Percentiles rank a stretch among this genome's conserved stretches.
phyloP scores from a whole-genome alignment of 2,329 filamentous ascomycete genomes.

The Ascochyta rabiei region DNA sequence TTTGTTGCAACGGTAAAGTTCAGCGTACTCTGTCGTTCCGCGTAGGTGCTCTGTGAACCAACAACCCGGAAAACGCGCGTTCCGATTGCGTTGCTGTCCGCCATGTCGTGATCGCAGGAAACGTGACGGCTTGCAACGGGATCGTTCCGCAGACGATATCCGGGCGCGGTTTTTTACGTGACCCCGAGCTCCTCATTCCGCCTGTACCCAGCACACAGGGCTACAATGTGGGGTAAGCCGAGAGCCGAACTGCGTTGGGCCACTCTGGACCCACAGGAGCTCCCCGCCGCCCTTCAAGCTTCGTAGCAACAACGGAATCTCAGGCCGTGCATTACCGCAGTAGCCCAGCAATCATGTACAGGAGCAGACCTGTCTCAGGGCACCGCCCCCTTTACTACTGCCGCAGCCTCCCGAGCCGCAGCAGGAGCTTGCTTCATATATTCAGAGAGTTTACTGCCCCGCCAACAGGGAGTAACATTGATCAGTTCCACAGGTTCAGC shows the following conservation, averaged over 20 bases:
- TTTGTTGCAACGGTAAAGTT: not conserved
- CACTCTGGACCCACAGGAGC: not conserved
- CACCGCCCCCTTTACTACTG: not conserved
- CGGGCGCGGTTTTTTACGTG: too few species aligned
- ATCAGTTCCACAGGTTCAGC: conserved; percentile 22
- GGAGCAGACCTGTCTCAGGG: conserved; percentile 7
- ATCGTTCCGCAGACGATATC: conserved; percentile 29
- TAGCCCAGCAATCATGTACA: conserved; percentile 25
- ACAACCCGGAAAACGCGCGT: conserved; percentile 18
- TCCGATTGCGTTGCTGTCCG: conserved; percentile 15
- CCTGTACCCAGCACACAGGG: conserved; percentile 17
- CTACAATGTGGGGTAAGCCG: conserved; percentile 32
- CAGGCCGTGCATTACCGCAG: conserved; percentile 41
- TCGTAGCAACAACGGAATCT: conserved; percentile 25
- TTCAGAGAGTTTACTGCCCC: conserved; percentile 1
- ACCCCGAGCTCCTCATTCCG: too few species aligned
- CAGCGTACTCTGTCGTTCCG: conserved; percentile 7
- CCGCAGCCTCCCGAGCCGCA: not conserved
- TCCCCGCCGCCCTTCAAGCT: conserved; percentile 24
- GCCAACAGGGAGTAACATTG: conserved; percentile 37
- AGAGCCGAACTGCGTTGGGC: conserved; percentile 6
- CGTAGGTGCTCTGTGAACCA: not conserved
- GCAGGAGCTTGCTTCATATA: conserved; percentile 2
- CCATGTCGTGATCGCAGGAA: conserved; percentile 10
- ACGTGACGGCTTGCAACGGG: conserved; percentile 33